Evolutionary conservation across 2,329 filamentous ascomycete species (phyloP).

Genomic region (Pyrenophora seminiperda): DNA sequence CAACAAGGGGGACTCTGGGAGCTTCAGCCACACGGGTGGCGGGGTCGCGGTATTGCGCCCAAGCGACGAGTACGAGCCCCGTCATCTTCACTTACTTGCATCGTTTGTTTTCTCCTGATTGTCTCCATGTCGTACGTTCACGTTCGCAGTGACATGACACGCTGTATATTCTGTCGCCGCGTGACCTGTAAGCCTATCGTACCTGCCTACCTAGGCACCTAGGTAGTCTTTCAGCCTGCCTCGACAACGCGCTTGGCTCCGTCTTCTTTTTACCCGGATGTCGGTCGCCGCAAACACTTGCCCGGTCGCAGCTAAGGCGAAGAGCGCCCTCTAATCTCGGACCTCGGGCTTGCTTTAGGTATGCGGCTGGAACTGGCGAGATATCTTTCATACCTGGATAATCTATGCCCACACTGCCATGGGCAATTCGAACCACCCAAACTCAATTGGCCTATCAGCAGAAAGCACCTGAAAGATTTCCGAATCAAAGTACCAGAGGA

Average conservation of each 20-base stretch:
- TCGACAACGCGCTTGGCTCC: conserved; percentile 1
- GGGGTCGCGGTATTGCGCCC: conserved; percentile 7
- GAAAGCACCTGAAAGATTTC: too few relatives aligned
- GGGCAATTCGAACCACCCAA: too few relatives aligned
- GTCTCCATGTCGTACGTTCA: too few relatives aligned
- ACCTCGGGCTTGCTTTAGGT: background rate
- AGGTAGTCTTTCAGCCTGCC: background rate
- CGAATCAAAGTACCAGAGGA: too few relatives aligned
- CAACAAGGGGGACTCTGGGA: conserved; percentile 1
- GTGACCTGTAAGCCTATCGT: background rate
- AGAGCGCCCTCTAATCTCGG: background rate
- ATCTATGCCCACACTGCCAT: too few relatives aligned
- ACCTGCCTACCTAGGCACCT: background rate
- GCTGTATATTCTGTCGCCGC: background rate
- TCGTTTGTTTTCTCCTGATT: too few relatives aligned
- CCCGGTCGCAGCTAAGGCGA: background rate
- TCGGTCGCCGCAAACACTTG: background rate
- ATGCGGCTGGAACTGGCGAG: too few relatives aligned
- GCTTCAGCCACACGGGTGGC: conserved; percentile 27
- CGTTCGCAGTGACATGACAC: background rate
- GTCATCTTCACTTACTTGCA: background rate
- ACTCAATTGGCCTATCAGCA: too few relatives aligned
- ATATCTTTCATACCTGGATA: too few relatives aligned
- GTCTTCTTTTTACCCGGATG: conserved; percentile 14
- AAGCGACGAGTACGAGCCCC: background rate